phyloP scores from a whole-genome alignment of 192 early-diverging fungal species.

The Geosiphon pyriformis region DNA sequence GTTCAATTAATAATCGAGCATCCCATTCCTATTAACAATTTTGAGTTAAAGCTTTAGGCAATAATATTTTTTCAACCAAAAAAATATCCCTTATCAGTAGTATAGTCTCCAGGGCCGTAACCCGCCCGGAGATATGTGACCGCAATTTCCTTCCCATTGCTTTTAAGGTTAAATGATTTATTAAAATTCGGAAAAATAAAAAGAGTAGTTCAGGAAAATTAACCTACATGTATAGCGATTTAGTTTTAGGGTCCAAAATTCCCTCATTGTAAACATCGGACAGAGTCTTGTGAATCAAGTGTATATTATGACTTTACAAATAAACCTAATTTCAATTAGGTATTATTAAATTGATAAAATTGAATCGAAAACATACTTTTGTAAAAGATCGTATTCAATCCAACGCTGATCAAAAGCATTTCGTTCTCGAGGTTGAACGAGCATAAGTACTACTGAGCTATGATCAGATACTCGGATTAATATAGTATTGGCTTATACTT shows the following conservation, averaged over 20 bases:
- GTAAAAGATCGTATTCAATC: slow-evolving; percentile 75
- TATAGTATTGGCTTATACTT: background rate
- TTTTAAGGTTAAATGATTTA: slow-evolving; percentile 24
- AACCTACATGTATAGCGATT: slow-evolving; percentile 63
- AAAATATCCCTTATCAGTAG: slow-evolving; percentile 53
- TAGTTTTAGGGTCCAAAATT: slow-evolving; percentile 48
- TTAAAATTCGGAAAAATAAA: background rate
- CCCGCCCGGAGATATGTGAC: slow-evolving; percentile 89
- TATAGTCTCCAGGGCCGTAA: slow-evolving; percentile 86
- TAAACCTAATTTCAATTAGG: background rate
- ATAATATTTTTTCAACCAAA: background rate
- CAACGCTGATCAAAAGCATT: slow-evolving; percentile 92
- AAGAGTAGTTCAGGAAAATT: background rate
- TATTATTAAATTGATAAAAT: slow-evolving; percentile 9
- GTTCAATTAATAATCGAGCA: slow-evolving; percentile 79
- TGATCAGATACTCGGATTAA: background rate
- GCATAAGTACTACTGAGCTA: slow-evolving; percentile 76
- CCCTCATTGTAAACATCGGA: slow-evolving; percentile 64
- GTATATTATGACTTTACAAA: slow-evolving; percentile 49
- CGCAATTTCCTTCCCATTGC: slow-evolving; percentile 68
- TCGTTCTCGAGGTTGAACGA: slow-evolving; percentile 88
- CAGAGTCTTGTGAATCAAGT: slow-evolving; percentile 58
- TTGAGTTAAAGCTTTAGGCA: background rate
- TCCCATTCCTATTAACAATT: slow-evolving; percentile 73
- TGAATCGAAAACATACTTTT: slow-evolving; percentile 38